Conservation (phyloP, 2,329 filamentous ascomycete species). For the Exophiala sp. region DNA sequence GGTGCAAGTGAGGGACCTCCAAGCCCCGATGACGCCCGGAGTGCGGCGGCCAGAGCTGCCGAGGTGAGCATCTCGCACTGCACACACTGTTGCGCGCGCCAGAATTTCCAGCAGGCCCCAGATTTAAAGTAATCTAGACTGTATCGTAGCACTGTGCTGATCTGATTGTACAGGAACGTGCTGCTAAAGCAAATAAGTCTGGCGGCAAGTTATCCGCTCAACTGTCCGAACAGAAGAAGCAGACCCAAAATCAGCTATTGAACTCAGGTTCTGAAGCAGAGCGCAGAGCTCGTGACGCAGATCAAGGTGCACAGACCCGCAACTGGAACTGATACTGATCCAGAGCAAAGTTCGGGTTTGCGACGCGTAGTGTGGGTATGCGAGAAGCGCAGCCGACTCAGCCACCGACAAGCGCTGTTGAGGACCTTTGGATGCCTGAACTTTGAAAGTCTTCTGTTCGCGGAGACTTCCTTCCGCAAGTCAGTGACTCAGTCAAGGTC, state of each 20-base stretch:
- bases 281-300: slow-evolving; percentile 62
- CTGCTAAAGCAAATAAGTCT: slow-evolving; percentile 50
- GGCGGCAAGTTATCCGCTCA: slow-evolving; percentile 69
- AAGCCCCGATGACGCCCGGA: slow-evolving; percentile 55
- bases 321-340: slow-evolving; percentile 17
- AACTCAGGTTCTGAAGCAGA: slow-evolving; percentile 66
- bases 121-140: neutral
- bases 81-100: neutral
- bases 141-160: neutral
- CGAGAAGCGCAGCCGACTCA: neutral
- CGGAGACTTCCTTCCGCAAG: too few relatives aligned
- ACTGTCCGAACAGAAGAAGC: slow-evolving; percentile 70
- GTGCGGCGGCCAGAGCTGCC: slow-evolving; percentile 74
- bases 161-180: slow-evolving; percentile 56
- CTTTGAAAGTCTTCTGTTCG: too few relatives aligned
- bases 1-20: slow-evolving; percentile 49
- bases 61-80: slow-evolving; percentile 60
- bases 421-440: too few relatives aligned
- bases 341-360: neutral
- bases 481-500: too few relatives aligned
- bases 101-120: neutral
- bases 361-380: too few relatives aligned
- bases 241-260: slow-evolving; percentile 66
- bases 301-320: slow-evolving; percentile 37
- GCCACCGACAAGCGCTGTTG: neutral